Percentiles rank a stretch among this genome's conserved stretches.
Conservation (phyloP, 371 early-diverging fungal genomes). For the Rhizomucor miehei region DNA sequence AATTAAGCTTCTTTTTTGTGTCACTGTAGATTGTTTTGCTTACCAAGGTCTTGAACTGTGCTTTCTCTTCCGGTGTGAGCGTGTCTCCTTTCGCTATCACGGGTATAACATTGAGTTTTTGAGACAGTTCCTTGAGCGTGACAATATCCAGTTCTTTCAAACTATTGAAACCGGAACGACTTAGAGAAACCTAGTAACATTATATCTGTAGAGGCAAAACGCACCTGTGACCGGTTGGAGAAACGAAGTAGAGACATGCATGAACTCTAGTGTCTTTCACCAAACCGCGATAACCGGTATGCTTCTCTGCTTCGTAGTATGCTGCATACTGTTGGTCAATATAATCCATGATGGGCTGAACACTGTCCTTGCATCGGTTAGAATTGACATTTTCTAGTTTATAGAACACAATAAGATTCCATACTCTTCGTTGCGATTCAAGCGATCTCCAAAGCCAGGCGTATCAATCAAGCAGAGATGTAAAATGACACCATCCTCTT, state of each 20-base stretch:
- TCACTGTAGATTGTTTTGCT: background rate
- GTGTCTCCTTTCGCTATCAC: conserved; percentile 77
- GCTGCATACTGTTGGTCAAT: conserved; percentile 91
- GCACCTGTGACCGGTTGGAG: conserved; percentile 90
- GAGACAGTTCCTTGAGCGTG: conserved; percentile 77
- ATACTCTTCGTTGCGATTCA: conserved; percentile 76
- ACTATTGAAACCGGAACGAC: conserved; percentile 22
- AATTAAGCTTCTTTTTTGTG: background rate
- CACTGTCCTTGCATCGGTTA: conserved; percentile 30
- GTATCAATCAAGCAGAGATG: conserved; percentile 91
- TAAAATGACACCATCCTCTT: conserved; percentile 87
- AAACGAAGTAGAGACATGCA: conserved; percentile 90
- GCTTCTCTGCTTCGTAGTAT: conserved; percentile 88
- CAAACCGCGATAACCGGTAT: conserved; percentile 71
- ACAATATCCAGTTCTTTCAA: conserved; percentile 90
- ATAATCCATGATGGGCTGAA: conserved; percentile 80
- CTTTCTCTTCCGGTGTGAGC: conserved; percentile 63
- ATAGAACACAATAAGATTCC: conserved; percentile 36
- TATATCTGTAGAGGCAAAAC: no score
- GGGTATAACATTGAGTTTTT: conserved; percentile 88
- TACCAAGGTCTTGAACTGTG: conserved; percentile 69
- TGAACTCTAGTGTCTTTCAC: conserved; percentile 88
- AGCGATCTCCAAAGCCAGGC: conserved; percentile 92
- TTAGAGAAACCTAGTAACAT: background rate
- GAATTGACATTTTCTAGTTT: conserved; percentile 14